Base-by-base conservation (phyloP, 768 basidiomycete genomes). In the Suillus discolor region DNA sequence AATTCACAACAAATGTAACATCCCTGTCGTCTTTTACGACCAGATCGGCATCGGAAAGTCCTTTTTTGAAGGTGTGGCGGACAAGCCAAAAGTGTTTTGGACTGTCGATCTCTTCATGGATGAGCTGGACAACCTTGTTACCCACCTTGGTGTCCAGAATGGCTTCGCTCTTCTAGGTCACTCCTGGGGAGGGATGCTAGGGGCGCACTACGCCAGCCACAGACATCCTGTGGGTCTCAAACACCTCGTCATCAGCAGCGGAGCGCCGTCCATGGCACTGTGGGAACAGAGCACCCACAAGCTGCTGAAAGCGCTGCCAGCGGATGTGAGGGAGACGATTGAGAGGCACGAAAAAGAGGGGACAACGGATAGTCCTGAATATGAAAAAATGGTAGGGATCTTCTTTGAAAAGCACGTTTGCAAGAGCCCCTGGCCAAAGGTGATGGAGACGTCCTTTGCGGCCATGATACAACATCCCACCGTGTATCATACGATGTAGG, bases 151-250 rank as follows among this genome's bases (percentile, higher is more conserved):
- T 1, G 78, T 85, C 57, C 38, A 74, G n/a, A 72, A 77, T n/a
- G 68, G 67, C 7, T 85, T 78, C 70, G 74, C 79, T 66, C 68
- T 85, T 7, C 67, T 82, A 1, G 85, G 85, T 0, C 84, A 85
- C 62, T 83, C 82, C 11, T 84, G 84, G 85, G 84, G 84, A 18
- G 83, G 80, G 1, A 83, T 83, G 70, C 75, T 86, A 11, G 81
- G 74, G 0, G 55, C 72, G 4, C 76, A 79, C 45, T 80, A 78
- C 57, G 81, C 72, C 12, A 70, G 77, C 25, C 54, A 55, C 34
- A 68, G 72, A 4, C 71, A 71, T 11, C 80, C 81, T 1, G 54
- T 41, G 5, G 80, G 80, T 3, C 66, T 83, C 28, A 77, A 75
- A 62, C 73, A 71, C 3, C 66, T 77, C 28, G 69, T 77, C n/a